Evolutionary conservation across 371 early-diverging fungal genomes (phyloP), one percentile per base, ranked within the genome.

Genomic region (Dinochytrium kinnereticum): DNA sequence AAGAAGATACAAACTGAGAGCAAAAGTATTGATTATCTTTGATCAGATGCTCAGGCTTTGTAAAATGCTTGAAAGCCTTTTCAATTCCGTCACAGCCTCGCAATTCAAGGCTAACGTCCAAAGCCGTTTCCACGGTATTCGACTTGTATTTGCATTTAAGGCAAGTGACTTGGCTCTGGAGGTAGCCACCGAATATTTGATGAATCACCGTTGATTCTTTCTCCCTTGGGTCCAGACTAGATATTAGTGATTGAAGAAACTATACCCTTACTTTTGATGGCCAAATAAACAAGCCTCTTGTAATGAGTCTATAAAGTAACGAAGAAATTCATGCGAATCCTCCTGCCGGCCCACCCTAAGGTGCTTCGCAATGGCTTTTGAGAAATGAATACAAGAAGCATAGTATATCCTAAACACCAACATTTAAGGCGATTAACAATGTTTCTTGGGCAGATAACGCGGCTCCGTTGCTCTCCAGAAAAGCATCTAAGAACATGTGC

Each of bases 271-370:
- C 76, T 72, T 75, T 72, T 87, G 87, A 37, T 78, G 79, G 19
- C 87, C 90, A 28, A 77, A 53, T 13, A 88, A 74, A 39, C 85
- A 84, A 64, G 81, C 84, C 76, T 85, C 86, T 70, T 78, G 75
- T 10, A 78, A 51, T 1, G 74, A 76, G 33, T 92, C 92, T 2
- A 96, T 75, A n/a, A 96, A 76, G 68, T 89, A 88, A 55, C 94
- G 84, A 33, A 93, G 80, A 71, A 96, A 94, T 82, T 96, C 97
- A 78, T 96, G 96, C 5, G 96, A 88, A 74, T 96, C 97, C 70
- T 96, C 97, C 78, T 96, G 96, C 21, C 92, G 78, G 19, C 95
- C 94, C 1, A 92, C 75, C 24, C 90, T 85, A 81, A 96, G 87
- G 49, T 90, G 91, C 72, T 87, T 89, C 44, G 94, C 93, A 21